These are phyloP conservation scores for Solanum tarijense DNA, from an alignment of 257 asterid species.

Conservation along the genomic window DNA sequence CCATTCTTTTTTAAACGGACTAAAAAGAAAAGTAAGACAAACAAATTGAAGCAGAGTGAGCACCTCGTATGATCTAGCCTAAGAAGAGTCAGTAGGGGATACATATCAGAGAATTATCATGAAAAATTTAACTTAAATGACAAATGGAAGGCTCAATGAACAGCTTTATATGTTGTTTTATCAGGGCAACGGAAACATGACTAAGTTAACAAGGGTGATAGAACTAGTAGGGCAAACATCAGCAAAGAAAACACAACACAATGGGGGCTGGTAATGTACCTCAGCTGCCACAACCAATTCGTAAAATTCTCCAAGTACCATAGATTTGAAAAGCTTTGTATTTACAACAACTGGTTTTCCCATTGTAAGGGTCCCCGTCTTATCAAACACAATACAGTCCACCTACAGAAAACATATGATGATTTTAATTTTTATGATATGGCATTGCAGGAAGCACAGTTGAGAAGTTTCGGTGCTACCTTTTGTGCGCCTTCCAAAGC, in stretches of 20 bases:
- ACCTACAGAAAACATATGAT: conserved; percentile 9
- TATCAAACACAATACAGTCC: conserved; percentile 22
- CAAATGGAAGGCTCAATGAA: background rate
- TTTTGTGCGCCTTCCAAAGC: conserved; percentile 29
- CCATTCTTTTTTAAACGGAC: background rate
- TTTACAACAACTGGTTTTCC: conserved; percentile 18
- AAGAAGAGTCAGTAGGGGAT: background rate
- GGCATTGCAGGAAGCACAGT: background rate
- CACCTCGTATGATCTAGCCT: background rate
- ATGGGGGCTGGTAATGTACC: background rate
- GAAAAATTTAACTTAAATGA: background rate
- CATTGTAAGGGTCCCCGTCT: conserved; percentile 26
- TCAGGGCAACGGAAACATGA: background rate
- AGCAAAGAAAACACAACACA: background rate
- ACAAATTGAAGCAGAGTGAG: background rate
- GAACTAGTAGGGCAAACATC: background rate
- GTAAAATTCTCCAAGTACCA: conserved; percentile 1
- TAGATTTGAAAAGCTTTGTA: conserved; percentile 5
- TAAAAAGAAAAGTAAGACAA: background rate
- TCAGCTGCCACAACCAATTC: conserved; percentile 7
- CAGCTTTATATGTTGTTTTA: background rate
- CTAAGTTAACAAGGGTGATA: background rate
- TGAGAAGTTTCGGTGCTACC: background rate
- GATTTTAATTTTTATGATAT: background rate
- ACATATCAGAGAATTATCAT: background rate